A percentile compares a stretch with the other conserved stretches of the same genome.
These are phyloP conservation scores for Tetrapisispora pingtungensis DNA, from an alignment of 805 yeast species.

Conservation along the genomic window DNA sequence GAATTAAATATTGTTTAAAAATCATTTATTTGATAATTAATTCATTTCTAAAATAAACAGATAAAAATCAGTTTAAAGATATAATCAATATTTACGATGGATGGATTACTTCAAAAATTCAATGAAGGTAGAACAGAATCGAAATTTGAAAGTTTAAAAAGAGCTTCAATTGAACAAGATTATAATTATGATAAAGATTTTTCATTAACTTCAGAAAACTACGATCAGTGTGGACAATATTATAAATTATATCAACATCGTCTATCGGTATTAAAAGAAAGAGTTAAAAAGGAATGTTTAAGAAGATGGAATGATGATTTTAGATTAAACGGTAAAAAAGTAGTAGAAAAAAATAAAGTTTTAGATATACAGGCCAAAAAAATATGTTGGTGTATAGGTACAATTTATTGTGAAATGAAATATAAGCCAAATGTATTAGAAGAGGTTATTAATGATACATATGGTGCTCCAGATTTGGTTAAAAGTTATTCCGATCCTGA, in stretches of 20 bases:
- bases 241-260: conserved; percentile 48
- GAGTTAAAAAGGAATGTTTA: conserved; percentile 37
- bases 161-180: conserved; percentile 11
- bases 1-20: no score
- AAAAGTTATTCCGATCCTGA: conserved; percentile 45
- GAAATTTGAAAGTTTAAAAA: conserved; percentile 9
- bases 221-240: conserved; percentile 48
- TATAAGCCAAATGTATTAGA: conserved; percentile 76
- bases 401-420: conserved; percentile 73
- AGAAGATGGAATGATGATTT: conserved; percentile 49
- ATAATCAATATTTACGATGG: conserved; percentile 4
- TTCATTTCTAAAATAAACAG: no score
- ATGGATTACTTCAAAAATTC: conserved; percentile 10
- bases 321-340: conserved; percentile 29
- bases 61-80: no score
- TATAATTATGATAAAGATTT: conserved; percentile 14
- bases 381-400: conserved; percentile 76
- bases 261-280: conserved; percentile 37
- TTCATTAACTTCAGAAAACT: conserved; percentile 20
- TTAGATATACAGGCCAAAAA: conserved; percentile 34
- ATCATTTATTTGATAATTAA: no score
- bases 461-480: conserved; percentile 34
- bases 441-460: conserved; percentile 56
- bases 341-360: conserved; percentile 34
- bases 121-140: conserved; percentile 6